Conservation (phyloP, 2,329 filamentous ascomycete species). For the Talaromyces sp. region DNA sequence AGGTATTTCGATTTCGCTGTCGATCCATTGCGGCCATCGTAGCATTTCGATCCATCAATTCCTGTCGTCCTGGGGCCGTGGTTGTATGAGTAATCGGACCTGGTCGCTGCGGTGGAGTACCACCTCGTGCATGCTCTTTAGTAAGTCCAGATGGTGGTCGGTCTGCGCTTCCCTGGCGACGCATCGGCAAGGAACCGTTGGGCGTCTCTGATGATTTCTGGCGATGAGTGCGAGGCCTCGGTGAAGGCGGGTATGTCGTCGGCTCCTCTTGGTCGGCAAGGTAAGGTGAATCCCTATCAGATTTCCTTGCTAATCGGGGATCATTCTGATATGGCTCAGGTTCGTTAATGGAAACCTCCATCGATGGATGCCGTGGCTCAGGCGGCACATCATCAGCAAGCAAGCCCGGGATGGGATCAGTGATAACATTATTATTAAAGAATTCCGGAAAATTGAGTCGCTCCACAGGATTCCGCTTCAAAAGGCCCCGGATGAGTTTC, state of each 20-base stretch:
- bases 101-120: conserved; percentile 36
- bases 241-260: conserved; percentile 29
- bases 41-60: conserved; percentile 37
- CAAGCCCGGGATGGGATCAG: conserved; percentile 75
- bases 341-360: conserved; percentile 13
- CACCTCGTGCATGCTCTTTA: conserved; percentile 30
- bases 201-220: conserved; percentile 33
- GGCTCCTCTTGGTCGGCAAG: conserved; percentile 25
- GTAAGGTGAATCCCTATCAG: conserved; percentile 29
- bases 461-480: conserved; percentile 85
- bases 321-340: conserved; percentile 16
- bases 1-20: conserved; percentile 58
- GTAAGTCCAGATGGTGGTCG: conserved; percentile 26
- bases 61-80: conserved; percentile 46
- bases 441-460: conserved; percentile 84
- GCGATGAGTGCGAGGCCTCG: conserved; percentile 42
- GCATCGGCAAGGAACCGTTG: conserved; percentile 33
- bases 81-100: conserved; percentile 33
- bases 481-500: conserved; percentile 72
- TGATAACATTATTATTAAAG: conserved; percentile 74
- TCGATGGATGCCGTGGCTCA: conserved; percentile 20
- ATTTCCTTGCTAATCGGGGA: conserved; percentile 21
- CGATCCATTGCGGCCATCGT: conserved; percentile 58
- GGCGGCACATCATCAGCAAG: conserved; percentile 72
- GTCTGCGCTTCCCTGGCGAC: conserved; percentile 38